phyloP scores from a whole-genome alignment of 2,329 filamentous ascomycete species.

The Capronia americana region DNA sequence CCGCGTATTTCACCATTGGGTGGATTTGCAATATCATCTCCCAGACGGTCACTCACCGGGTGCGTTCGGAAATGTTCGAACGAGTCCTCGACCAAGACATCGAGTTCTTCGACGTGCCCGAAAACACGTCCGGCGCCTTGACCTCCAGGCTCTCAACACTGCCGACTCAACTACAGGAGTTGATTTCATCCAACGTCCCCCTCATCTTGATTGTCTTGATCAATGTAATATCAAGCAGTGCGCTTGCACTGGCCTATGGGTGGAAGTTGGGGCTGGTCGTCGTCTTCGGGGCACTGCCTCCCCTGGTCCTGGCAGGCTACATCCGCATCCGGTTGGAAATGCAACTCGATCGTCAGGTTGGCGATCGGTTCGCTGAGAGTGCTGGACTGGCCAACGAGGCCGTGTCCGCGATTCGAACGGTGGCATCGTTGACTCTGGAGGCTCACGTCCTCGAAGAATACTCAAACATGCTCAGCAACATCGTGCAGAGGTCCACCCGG shows the following conservation, averaged over 20 bases:
- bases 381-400: conserved; percentile 60
- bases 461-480: conserved; percentile 39
- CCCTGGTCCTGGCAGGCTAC: conserved; percentile 55
- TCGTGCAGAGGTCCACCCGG: conserved; percentile 38
- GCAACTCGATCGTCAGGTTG: conserved; percentile 55
- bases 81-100: conserved; percentile 43
- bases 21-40: conserved; percentile 43
- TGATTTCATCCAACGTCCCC: conserved; percentile 58
- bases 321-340: conserved; percentile 58
- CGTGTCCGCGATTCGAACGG: conserved; percentile 57
- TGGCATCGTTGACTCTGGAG: conserved; percentile 58
- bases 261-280: conserved; percentile 59
- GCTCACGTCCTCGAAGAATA: conserved; percentile 47
- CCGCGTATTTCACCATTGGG: conserved; percentile 51
- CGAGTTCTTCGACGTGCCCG: conserved; percentile 44
- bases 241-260: conserved; percentile 55
- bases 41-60: conserved; percentile 39
- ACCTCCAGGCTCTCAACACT: conserved; percentile 41
- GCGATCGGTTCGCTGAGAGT: conserved; percentile 54
- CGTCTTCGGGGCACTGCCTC: conserved; percentile 55
- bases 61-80: conserved; percentile 39
- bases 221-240: conserved; percentile 54
- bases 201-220: conserved; percentile 57
- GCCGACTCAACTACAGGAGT: conserved; percentile 52
- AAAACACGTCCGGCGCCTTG: conserved; percentile 44